Base-by-base conservation (phyloP, 2,329 filamentous ascomycete species). In the Aspergillus candidus region DNA sequence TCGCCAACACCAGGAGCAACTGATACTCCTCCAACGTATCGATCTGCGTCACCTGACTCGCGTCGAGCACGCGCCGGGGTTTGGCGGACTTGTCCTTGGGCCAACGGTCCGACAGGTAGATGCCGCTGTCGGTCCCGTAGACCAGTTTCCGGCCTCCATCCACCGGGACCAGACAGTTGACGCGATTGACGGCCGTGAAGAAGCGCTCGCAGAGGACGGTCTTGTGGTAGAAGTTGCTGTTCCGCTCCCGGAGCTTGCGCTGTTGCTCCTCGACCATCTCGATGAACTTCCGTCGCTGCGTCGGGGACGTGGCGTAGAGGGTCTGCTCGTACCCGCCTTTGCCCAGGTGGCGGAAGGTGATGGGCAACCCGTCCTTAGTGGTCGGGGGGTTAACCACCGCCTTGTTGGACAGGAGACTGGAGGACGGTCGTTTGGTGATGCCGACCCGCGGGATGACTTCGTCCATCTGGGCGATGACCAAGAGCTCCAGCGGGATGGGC, bases 401-500 rank as follows among this genome's bases (percentile, higher is more conserved):
- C 51, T 80, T 82, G 14, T 76, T 73, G 17, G 79, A 76, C 35
- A 94, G 80, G 58, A 97, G 74, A 63, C 88, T 91, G 3, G 89
- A 93, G 6, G 91, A 94, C 11, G 90, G 84, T 40, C 93, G 79
- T 71, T 95, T 97, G 30, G 88, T 75, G 36, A 88, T 76, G 17
- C 89, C 89, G 38, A 83, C 69, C 51, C 80, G 83, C 3, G 90
- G 90, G 34, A 95, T 87, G 27, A 97, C 83, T 63, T 96, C 89
- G 41, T 97, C 91, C 91, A 98, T 97, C 63, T 97, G 91, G 41
- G 86, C 84, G 55, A 98, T 97, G 17, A 93, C 83, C 12, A 98
- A 76, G 6, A 98, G 76, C 64, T 98, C 93, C 29, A 98, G 72
- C 11, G 93, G 93, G 54, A 98, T 98, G 1, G 93, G 93, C 72